Conservation (phyloP, 768 basidiomycete genomes). For the Xerocomellus intermedius region DNA sequence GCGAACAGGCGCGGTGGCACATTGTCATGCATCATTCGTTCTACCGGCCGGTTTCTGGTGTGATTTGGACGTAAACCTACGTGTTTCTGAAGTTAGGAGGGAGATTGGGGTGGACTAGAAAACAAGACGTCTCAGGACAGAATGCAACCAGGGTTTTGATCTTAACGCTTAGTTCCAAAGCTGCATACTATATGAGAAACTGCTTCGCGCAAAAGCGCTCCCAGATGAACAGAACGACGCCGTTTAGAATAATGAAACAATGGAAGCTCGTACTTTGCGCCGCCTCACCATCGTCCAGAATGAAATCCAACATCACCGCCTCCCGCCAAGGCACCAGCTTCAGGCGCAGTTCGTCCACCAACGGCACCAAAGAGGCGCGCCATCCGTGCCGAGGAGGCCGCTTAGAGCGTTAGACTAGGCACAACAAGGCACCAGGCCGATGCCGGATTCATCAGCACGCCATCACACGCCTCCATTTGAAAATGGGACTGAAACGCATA, state of each 20-base stretch:
- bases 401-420: conserved; percentile 8
- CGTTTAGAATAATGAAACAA: conserved; percentile 2
- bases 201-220: background rate
- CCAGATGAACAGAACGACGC: background rate
- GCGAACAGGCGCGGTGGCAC: background rate
- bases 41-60: background rate
- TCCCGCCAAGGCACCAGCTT: background rate
- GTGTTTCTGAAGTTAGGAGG: background rate
- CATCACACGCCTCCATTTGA: conserved; percentile 11
- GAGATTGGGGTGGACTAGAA: background rate
- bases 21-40: background rate
- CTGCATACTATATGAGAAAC: background rate
- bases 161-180: background rate
- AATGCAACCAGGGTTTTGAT: background rate
- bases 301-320: conserved; percentile 1
- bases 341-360: background rate
- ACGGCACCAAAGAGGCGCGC: background rate
- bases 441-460: conserved; percentile 11
- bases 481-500: conserved; percentile 4
- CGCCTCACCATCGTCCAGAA: background rate
- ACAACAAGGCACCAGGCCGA: conserved; percentile 7
- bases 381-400: background rate
- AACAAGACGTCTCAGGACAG: background rate
- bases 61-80: background rate
- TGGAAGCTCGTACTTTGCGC: conserved; percentile 19